Evolutionary conservation across 2,329 filamentous ascomycete genomes (phyloP).

Genomic region (Hypoxylon sp.): DNA sequence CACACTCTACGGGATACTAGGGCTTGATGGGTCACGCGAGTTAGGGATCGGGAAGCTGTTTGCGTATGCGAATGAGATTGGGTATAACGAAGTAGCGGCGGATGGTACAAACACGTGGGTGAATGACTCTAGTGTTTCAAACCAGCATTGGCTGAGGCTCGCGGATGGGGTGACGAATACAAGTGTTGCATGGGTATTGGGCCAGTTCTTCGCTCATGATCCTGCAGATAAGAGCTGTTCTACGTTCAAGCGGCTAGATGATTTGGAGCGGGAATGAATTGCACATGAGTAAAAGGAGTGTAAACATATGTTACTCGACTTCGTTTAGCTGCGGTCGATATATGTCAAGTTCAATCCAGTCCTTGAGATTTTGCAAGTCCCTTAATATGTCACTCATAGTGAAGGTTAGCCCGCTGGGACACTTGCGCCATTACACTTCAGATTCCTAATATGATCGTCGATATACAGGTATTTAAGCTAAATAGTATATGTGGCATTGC

Average conservation of each 20-base stretch:
- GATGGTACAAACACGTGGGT: constrained; percentile 63
- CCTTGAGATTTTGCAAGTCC: too few species aligned
- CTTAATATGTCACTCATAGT: too few species aligned
- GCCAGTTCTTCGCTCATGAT: constrained; percentile 26
- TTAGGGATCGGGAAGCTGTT: constrained; percentile 56
- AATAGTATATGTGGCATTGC: background rate
- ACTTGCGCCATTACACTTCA: background rate
- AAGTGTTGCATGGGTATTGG: constrained; percentile 28
- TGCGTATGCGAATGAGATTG: constrained; percentile 56
- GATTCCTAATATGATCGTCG: background rate
- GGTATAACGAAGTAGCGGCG: constrained; percentile 59
- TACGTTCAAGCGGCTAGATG: background rate
- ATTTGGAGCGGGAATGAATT: background rate
- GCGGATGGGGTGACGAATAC: constrained; percentile 38
- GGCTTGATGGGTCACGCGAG: constrained; percentile 46
- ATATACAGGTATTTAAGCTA: background rate
- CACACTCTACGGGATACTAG: constrained; percentile 58
- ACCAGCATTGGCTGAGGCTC: constrained; percentile 60
- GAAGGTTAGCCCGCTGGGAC: too few species aligned
- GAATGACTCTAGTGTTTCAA: constrained; percentile 53
- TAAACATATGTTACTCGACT: background rate
- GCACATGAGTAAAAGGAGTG: background rate
- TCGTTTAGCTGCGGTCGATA: background rate
- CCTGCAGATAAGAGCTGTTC: constrained; percentile 30
- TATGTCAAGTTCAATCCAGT: too few species aligned